phyloP scores from a whole-genome alignment of 2,329 filamentous ascomycete species.

The Trichophyton mentagrophytes region DNA sequence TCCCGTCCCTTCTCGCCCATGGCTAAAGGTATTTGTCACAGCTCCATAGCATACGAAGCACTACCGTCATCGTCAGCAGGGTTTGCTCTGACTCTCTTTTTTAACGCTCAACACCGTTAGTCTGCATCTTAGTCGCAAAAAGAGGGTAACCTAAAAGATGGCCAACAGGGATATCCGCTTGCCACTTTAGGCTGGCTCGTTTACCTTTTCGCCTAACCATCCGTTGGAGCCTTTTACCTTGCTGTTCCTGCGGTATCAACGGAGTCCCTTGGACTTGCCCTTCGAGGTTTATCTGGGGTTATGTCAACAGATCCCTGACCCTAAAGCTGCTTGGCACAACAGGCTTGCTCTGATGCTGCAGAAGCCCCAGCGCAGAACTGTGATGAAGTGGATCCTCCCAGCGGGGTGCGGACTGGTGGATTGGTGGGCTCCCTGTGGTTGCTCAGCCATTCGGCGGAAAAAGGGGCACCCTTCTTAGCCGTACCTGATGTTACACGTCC shows the following conservation, averaged over 20 bases:
- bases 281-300: neutral
- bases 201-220: conserved; percentile 1
- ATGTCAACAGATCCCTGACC: neutral
- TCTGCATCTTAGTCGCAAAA: neutral
- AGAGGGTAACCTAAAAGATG: conserved; percentile 3
- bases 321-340: neutral
- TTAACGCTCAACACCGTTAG: conserved; percentile 3
- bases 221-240: neutral
- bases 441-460: conserved; percentile 1
- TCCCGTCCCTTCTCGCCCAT: neutral
- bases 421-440: neutral
- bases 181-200: neutral
- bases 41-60: neutral
- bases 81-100: conserved; percentile 3
- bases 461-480: conserved; percentile 2
- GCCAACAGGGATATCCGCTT: conserved; percentile 2
- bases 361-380: neutral
- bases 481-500: conserved; percentile 1
- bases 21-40: neutral
- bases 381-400: neutral
- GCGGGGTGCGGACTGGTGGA: conserved; percentile 2
- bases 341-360: conserved; percentile 2
- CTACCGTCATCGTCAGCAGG: neutral
- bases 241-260: neutral
- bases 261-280: neutral